Conservation (phyloP, 331 rosid genomes). For the Ulmus americana region DNA sequence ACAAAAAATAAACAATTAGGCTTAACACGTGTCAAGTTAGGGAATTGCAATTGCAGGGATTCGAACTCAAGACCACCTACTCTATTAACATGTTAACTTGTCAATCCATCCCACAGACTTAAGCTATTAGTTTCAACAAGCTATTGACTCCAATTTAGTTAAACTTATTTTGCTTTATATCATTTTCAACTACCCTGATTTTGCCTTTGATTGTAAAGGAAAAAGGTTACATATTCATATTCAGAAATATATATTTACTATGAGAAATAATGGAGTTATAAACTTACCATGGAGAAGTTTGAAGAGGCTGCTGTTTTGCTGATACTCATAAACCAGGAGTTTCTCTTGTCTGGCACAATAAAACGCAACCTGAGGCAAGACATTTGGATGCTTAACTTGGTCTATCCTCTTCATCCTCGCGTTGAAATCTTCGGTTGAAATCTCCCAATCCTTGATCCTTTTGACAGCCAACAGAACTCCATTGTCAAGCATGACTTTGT, state of each 20-base stretch:
- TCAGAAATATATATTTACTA: background rate
- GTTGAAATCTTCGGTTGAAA: slow-evolving; percentile 42
- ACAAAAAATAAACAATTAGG: no score
- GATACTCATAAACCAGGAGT: slow-evolving; percentile 59
- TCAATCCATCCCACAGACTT: no score
- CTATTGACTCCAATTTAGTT: background rate
- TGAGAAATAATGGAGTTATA: background rate
- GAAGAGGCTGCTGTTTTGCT: slow-evolving; percentile 63
- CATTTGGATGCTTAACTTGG: slow-evolving; percentile 39
- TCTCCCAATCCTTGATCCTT: slow-evolving; percentile 60
- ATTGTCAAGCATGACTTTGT: slow-evolving; percentile 50
- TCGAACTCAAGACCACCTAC: no score
- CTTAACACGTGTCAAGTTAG: no score
- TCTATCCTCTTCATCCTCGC: slow-evolving; percentile 43
- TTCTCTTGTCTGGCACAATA: slow-evolving; percentile 69
- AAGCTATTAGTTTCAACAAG: no score
- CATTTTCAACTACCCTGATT: background rate
- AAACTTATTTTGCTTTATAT: background rate
- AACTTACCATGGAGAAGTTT: slow-evolving; percentile 47
- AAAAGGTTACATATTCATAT: background rate
- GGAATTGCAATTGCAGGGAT: no score
- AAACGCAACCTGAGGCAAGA: slow-evolving; percentile 52
- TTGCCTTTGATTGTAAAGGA: background rate
- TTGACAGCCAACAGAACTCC: slow-evolving; percentile 54
- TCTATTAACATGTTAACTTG: no score